These are phyloP conservation scores for Heimioporus punctisporus DNA, from an alignment of 1,284 basidiomycete species.

Conservation along the genomic window DNA sequence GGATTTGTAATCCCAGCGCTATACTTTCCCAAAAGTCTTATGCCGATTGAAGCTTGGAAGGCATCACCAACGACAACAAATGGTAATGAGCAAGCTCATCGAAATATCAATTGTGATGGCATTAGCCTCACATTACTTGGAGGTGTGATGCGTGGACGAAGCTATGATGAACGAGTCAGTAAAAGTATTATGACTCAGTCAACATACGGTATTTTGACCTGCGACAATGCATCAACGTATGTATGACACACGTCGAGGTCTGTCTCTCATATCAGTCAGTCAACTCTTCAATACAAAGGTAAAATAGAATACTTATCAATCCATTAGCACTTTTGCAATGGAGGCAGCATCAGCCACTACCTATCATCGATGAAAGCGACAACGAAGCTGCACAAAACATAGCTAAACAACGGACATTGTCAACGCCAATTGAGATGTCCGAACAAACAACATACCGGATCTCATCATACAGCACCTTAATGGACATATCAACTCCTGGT, in stretches of 20 bases:
- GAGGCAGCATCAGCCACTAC: too few species aligned
- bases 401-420: too few species aligned
- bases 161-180: neutral
- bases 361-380: too few species aligned
- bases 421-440: too few species aligned
- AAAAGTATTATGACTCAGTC: neutral
- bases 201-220: neutral
- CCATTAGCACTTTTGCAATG: too few species aligned
- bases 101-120: constrained; percentile 3
- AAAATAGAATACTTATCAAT: too few species aligned
- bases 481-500: too few species aligned
- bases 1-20: constrained; percentile 1
- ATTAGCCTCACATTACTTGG: constrained; percentile 2
- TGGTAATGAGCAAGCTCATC: constrained; percentile 8
- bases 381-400: too few species aligned
- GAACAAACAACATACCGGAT: too few species aligned
- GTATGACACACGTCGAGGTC: neutral
- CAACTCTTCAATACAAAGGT: too few species aligned
- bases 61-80: constrained; percentile 8
- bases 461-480: too few species aligned
- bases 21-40: constrained; percentile 1
- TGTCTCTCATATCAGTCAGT: neutral
- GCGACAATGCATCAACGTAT: neutral
- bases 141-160: constrained; percentile 3
- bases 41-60: constrained; percentile 1